A percentile compares a stretch with the other conserved stretches of the same genome.
Evolutionary conservation across 345 rosid species (phyloP).

Genomic region (Erodium maritimum): DNA sequence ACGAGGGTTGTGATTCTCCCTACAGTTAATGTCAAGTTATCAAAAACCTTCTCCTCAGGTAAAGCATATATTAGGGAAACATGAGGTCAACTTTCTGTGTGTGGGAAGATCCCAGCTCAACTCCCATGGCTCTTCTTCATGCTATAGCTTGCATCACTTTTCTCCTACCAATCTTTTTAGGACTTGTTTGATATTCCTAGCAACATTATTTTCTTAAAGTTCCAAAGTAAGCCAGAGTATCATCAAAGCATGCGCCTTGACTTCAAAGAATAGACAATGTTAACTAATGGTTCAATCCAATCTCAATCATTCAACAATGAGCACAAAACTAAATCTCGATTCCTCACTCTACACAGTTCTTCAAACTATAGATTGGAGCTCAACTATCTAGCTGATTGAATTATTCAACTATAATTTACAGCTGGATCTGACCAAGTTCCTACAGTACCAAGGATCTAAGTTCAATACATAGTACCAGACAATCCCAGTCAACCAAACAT

Average conservation of each 20-base stretch:
- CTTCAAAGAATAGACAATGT: background rate
- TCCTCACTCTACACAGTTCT: background rate
- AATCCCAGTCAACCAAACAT: too few species aligned
- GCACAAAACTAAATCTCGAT: background rate
- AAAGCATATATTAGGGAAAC: background rate
- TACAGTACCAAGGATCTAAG: background rate
- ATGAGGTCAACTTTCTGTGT: background rate
- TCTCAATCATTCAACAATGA: background rate
- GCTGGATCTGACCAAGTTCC: background rate
- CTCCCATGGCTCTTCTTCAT: background rate
- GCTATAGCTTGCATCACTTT: background rate
- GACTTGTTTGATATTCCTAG: background rate
- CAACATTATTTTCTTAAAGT: background rate
- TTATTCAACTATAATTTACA: background rate
- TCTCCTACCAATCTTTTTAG: background rate
- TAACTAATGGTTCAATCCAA: background rate
- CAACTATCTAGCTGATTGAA: background rate
- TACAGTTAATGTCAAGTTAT: too few species aligned
- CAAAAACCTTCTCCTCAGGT: background rate
- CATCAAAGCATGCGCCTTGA: background rate
- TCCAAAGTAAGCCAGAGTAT: background rate
- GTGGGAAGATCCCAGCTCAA: background rate
- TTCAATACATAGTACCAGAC: background rate
- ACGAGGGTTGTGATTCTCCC: background rate
- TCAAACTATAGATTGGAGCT: background rate